phyloP scores from a whole-genome alignment of 176 grass and related monocot species.

The Triticum turgidum region DNA sequence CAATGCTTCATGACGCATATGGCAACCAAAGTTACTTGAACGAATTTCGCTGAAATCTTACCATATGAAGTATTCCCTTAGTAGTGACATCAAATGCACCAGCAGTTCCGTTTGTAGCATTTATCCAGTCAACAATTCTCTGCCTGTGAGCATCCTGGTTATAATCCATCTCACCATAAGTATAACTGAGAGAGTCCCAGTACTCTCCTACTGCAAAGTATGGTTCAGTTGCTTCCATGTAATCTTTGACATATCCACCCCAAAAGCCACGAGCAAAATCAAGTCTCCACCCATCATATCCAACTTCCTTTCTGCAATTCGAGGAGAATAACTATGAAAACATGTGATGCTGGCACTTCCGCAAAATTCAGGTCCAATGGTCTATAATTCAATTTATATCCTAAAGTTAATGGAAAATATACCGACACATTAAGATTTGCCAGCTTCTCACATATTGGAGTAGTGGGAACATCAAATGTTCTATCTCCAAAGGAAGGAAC shows the following conservation, averaged over 20 bases:
- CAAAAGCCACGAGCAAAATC: slow-evolving; percentile 99
- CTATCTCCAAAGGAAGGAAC: not conserved
- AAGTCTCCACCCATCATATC: slow-evolving; percentile 97
- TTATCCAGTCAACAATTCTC: slow-evolving; percentile 99
- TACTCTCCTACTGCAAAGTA: slow-evolving; percentile 97
- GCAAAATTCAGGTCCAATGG: not conserved
- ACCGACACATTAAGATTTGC: not conserved
- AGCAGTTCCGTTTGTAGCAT: slow-evolving; percentile 85
- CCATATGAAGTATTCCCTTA: slow-evolving; percentile 93
- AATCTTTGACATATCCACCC: slow-evolving; percentile 99
- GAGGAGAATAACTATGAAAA: slow-evolving; percentile 22
- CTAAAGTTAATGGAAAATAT: slow-evolving; percentile 12
- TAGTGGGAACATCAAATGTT: not conserved
- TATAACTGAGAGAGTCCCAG: slow-evolving; percentile 99
- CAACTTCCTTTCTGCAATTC: slow-evolving; percentile 76
- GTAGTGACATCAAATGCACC: slow-evolving; percentile 98
- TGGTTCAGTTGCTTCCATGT: slow-evolving; percentile 83
- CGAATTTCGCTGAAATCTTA: slow-evolving; percentile 45
- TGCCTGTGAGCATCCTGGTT: slow-evolving; percentile 98
- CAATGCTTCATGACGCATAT: slow-evolving; percentile 6
- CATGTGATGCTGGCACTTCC: not conserved
- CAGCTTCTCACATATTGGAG: slow-evolving; percentile 10
- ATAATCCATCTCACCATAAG: slow-evolving; percentile 96
- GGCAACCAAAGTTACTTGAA: not conserved
- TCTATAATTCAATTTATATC: not conserved